Base-by-base conservation (phyloP, 140 eudicot species). In the Stevia rebaudiana region DNA sequence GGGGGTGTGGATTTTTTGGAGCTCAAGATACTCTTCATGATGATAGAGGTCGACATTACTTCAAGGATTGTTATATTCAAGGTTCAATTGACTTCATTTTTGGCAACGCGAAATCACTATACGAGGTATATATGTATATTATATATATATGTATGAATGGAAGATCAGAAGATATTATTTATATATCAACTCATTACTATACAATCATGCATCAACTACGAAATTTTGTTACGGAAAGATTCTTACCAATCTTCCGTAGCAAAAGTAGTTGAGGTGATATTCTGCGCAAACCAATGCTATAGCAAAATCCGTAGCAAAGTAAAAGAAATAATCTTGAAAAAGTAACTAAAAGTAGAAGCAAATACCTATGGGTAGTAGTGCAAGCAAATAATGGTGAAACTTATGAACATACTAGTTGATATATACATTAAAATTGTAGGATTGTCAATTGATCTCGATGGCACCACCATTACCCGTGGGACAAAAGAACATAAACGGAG, bases 1-100 rank as follows among this genome's bases (percentile, higher is more conserved):
- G 86, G 95, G 96, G 98, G 10, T 91, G 98, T 73, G 96, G 98
- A 8, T 91, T 91, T 79, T 91, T 84, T 71, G 96, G 96, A 71
- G 95, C 96, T 2, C 98, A 91, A 16, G 98, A 91, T 50, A 91
- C 98, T 3, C 94, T 91, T 63, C 96, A 87, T 58, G 98, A 91
- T 13, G 98, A 91, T 47, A 79, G 91, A 70, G 98, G 98, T 76
- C 90, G 98, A 31, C 98, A 91, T 79, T 91, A 91, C 78, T 91
- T 87, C 81, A 84, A 76, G 67, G 94, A 91, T 3, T 91, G 96
- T 59, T 87, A 84, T 64, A 84, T 91, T 37, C 96, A 91, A 65
- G 98, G 98, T 24, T 91, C 98, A 24, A 87, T 91, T 1, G 96
- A 91, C 68, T 91, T 91, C 69, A 81, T 91, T 42, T 84, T 91